Evolutionary conservation across 306 rosid genomes (phyloP).

Genomic region (Cicer chorassanicum): DNA sequence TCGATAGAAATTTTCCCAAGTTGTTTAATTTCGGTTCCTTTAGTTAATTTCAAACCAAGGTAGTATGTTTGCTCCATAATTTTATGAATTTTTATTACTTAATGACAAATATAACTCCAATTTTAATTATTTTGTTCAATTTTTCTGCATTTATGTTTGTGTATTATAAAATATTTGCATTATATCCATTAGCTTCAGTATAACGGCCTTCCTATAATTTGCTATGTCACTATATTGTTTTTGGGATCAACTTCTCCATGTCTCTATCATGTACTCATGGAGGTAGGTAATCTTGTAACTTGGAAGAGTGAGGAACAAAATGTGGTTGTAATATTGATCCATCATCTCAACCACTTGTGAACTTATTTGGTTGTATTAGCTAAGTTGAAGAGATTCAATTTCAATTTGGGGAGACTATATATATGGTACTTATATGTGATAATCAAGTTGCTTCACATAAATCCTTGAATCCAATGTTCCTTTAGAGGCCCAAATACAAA

Average conservation of each 20-base stretch:
- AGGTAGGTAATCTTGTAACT: background rate
- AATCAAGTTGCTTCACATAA: slow-evolving; percentile 13
- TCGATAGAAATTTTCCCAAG: background rate
- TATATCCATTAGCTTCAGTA: background rate
- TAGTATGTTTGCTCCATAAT: background rate
- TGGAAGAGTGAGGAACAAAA: background rate
- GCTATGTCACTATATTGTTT: background rate
- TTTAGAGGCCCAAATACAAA: slow-evolving; percentile 8
- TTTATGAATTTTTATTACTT: background rate
- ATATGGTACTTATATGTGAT: background rate
- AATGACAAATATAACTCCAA: background rate
- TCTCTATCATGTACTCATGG: background rate
- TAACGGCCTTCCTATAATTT: slow-evolving; percentile 4
- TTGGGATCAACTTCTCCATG: background rate
- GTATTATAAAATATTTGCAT: background rate
- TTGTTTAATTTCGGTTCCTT: background rate
- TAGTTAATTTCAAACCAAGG: background rate
- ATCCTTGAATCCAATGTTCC: slow-evolving; percentile 14
- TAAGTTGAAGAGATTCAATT: background rate
- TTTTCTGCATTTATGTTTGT: background rate
- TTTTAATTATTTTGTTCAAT: background rate
- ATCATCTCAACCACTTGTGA: background rate
- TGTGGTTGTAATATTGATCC: slow-evolving; percentile 6
- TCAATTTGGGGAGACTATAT: background rate
- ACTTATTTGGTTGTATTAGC: slow-evolving; percentile 1